Percentiles rank a stretch among this genome's conserved stretches.
Evolutionary conservation across 495 filamentous ascomycete genomes (phyloP).

Genomic region (Bacidia gigantensis): DNA sequence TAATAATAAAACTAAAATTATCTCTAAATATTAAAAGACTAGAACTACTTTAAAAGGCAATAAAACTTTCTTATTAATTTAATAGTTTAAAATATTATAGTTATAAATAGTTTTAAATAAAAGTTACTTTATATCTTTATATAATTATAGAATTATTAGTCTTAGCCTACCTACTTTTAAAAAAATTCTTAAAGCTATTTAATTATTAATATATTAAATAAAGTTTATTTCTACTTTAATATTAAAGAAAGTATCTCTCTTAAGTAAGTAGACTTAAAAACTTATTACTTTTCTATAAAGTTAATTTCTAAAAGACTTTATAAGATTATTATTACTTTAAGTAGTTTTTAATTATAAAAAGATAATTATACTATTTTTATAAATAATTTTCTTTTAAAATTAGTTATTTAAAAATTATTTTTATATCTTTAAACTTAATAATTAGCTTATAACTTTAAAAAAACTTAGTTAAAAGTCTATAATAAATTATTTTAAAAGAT

Average conservation of each 20-base stretch:
- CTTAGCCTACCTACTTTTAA: too few relatives aligned
- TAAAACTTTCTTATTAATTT: background rate
- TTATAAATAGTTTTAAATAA: too few relatives aligned
- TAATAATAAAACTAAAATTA: background rate
- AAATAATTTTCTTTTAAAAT: too few relatives aligned
- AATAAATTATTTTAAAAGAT: background rate
- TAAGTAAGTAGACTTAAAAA: too few relatives aligned
- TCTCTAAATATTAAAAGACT: background rate
- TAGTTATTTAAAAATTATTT: background rate
- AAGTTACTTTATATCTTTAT: too few relatives aligned
- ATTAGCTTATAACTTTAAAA: background rate
- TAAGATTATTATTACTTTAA: background rate
- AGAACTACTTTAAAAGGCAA: background rate
- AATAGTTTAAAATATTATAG: too few relatives aligned
- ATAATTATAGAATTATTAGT: too few relatives aligned
- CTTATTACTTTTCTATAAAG: too few relatives aligned
- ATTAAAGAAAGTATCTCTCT: background rate
- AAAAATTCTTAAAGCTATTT: background rate
- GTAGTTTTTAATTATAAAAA: constrained; percentile 1
- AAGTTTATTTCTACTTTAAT: background rate
- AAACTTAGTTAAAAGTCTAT: background rate
- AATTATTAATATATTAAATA: too few relatives aligned
- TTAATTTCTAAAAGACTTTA: background rate
- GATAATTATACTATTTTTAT: background rate
- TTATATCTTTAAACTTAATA: too few relatives aligned